Percentiles rank a stretch among this genome's conserved stretches.
These are phyloP conservation scores for Trametes meyenii DNA, from an alignment of 768 basidiomycete genomes.

Conservation along the genomic window DNA sequence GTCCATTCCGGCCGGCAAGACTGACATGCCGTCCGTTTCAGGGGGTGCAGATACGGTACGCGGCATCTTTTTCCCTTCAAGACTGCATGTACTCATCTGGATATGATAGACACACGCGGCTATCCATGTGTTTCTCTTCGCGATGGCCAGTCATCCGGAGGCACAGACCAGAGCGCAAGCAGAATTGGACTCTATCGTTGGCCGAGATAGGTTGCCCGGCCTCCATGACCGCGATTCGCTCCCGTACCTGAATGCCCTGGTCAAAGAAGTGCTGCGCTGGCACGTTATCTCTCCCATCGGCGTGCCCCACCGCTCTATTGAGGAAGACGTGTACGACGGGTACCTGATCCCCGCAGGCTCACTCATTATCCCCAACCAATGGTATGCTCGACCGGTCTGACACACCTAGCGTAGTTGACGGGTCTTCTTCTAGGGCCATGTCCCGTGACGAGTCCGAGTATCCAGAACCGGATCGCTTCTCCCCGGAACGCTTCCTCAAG, in stretches of 20 bases:
- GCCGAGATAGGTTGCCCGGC: slow-evolving; percentile 15
- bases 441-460: slow-evolving; percentile 19
- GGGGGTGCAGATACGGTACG: slow-evolving; percentile 13
- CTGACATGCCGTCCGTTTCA: background rate
- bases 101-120: slow-evolving; percentile 20
- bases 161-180: slow-evolving; percentile 29
- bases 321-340: slow-evolving; percentile 34
- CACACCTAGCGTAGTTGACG: background rate
- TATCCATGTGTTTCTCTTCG: slow-evolving; percentile 28
- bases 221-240: slow-evolving; percentile 19
- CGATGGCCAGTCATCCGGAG: slow-evolving; percentile 30
- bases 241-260: slow-evolving; percentile 28
- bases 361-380: slow-evolving; percentile 26
- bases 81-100: background rate
- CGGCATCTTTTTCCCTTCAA: background rate
- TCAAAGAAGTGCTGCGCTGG: slow-evolving; percentile 30
- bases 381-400: slow-evolving; percentile 11
- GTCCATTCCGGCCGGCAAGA: too few species aligned
- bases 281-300: slow-evolving; percentile 23
- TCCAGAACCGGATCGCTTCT: slow-evolving; percentile 29
- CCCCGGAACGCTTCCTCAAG: slow-evolving; percentile 27
- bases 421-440: slow-evolving; percentile 15
- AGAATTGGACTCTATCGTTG: slow-evolving; percentile 30
- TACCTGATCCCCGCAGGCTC: slow-evolving; percentile 34
- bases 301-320: slow-evolving; percentile 20